Conservation (phyloP, 176 grass and related monocot genomes). For the Tuctoria greenei region DNA sequence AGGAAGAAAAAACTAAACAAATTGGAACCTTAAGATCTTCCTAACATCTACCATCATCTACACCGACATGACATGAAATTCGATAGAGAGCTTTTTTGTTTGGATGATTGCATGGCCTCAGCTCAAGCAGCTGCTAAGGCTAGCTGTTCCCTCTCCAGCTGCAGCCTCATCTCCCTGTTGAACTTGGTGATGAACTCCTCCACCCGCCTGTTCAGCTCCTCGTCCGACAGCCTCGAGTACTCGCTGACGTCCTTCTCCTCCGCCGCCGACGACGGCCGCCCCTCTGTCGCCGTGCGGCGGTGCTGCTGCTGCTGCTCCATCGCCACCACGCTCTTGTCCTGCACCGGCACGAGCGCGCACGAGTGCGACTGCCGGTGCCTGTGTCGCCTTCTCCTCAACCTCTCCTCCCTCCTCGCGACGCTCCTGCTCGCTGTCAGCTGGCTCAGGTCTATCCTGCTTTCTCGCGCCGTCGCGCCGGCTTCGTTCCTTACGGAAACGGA, state of each 20-base stretch:
- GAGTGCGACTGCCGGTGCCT: constrained; percentile 33
- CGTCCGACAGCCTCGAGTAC: constrained; percentile 68
- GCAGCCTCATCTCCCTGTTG: constrained; percentile 78
- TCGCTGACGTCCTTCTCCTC: constrained; percentile 40
- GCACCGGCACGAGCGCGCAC: constrained; percentile 32
- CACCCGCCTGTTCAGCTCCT: constrained; percentile 84
- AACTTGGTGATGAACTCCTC: constrained; percentile 93
- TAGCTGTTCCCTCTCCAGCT: constrained; percentile 50
- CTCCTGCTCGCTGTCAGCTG: constrained; percentile 25
- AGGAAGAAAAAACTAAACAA: not conserved
- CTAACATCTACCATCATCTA: constrained; percentile 12
- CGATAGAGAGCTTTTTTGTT: not conserved
- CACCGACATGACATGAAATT: constrained; percentile 1
- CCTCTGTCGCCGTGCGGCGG: constrained; percentile 43
- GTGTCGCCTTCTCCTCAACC: constrained; percentile 7
- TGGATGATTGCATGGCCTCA: constrained; percentile 7
- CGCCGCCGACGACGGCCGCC: not conserved
- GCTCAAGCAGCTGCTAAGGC: constrained; percentile 11
- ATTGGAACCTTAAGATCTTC: not conserved
- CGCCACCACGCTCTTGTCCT: constrained; percentile 46
- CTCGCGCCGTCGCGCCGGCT: not conserved
- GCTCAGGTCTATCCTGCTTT: not conserved
- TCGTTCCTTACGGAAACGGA: not conserved
- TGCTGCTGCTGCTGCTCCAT: constrained; percentile 41
- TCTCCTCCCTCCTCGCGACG: constrained; percentile 12